Conservation (phyloP, 805 yeast genomes). For the Candida manassasensis region DNA sequence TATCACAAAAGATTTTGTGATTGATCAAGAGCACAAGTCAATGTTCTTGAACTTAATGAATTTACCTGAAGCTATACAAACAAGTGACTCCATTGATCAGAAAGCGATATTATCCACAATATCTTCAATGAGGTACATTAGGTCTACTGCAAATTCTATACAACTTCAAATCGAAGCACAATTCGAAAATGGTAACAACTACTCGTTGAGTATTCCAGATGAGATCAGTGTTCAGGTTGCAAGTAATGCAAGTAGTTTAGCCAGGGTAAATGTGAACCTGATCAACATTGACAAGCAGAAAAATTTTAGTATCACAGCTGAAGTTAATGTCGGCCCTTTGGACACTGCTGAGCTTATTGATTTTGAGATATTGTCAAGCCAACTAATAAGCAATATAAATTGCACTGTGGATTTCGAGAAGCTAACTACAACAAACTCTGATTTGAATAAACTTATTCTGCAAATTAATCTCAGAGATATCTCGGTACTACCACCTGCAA, state of each 20-base stretch:
- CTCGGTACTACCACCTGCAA: slow-evolving; percentile 21
- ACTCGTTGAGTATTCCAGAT: neutral
- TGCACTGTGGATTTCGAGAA: slow-evolving; percentile 27
- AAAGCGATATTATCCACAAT: neutral
- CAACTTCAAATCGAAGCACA: neutral
- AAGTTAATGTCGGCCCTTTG: slow-evolving; percentile 2
- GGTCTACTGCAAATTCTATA: neutral
- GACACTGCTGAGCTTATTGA: neutral
- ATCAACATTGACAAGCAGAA: neutral
- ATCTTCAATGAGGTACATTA: neutral
- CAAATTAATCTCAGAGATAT: slow-evolving; percentile 18
- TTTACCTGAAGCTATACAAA: neutral
- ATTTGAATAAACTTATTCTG: slow-evolving; percentile 11
- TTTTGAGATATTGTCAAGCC: slow-evolving; percentile 3
- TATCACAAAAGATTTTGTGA: neutral
- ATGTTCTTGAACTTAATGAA: neutral
- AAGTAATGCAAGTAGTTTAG: neutral
- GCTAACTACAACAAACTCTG: slow-evolving; percentile 11
- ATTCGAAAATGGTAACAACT: neutral
- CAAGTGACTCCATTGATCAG: neutral
- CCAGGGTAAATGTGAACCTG: neutral
- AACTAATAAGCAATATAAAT: neutral
- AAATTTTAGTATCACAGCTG: slow-evolving; percentile 6
- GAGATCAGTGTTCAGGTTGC: neutral
- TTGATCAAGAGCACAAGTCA: neutral